Base-by-base conservation (phyloP, 163 green algal species). In the Chlorella variabilis region DNA sequence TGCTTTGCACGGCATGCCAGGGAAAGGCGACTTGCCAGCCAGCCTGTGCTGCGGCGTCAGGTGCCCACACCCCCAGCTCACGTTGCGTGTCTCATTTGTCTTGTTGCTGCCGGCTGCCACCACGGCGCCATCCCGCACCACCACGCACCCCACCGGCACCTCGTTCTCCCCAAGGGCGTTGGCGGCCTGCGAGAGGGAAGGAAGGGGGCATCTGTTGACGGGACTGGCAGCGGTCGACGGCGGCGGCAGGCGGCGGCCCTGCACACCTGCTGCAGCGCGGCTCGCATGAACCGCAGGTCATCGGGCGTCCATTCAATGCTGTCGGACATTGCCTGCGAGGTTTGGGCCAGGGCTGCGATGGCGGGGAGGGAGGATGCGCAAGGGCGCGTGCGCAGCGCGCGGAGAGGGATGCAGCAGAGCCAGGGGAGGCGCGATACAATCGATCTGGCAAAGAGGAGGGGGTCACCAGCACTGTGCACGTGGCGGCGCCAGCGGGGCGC, bases 11-110 rank as follows among this genome's bases (percentile, higher is more conserved):
- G n/a, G n/a, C n/a, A n/a, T n/a, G n/a, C n/a, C n/a, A 39, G 8
- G 56, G 51, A 7, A 18, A 70, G 7, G 13, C 41, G 4, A 18
- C 9, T 25, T 27, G 13, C 23, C 21, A 61, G 25, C 42, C 39
- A 27, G n/a, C 68, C 8, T 33, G 18, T 29, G 54, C 18, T n/a
- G 54, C 54, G 23, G 18, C 54, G 23, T 9, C 68, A 45, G 42
- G 1, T 42, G 6, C 15, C 21, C 4, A 63, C 20, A 36, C 5
- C 6, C 21, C 3, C 20, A 4, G 29, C 92, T 91, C 58, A 97
- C 94, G 75, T 98, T 97, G 13, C 93, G 81, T 0, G 84, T 91
- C 6, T 86, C 77, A 77, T 98, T 98, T 3, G 95, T 98, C 25
- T 89, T 77, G 87, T 98, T 97, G 78, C 91, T 91, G 4, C 95